phyloP scores from a whole-genome alignment of 148 eudicot species.

The Pouteria glomerata region DNA sequence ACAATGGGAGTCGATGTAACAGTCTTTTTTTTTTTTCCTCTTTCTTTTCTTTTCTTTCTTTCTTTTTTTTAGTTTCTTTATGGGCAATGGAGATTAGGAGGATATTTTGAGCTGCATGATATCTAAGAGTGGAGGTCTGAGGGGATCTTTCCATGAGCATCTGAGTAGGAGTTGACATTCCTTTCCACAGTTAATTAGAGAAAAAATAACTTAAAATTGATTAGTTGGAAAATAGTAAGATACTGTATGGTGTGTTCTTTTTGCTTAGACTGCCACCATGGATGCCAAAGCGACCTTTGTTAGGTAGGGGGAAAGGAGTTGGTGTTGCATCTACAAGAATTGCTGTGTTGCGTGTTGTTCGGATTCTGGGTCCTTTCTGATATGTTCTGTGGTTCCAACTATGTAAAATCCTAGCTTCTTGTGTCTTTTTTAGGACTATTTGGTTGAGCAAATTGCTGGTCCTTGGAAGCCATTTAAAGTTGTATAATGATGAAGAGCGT shows the following conservation, averaged over 20 bases:
- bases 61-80: no score
- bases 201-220: no score
- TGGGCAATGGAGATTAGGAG: background rate
- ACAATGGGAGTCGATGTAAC: background rate
- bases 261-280: background rate
- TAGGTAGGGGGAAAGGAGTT: background rate
- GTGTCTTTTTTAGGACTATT: background rate
- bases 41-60: no score
- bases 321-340: no score
- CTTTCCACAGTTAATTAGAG: background rate
- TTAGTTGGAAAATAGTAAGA: no score
- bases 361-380: no score
- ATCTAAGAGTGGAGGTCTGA: background rate
- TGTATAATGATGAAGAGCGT: background rate
- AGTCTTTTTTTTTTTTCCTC: background rate
- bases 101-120: background rate
- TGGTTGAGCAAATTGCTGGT: background rate
- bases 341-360: no score
- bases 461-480: background rate
- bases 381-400: no score
- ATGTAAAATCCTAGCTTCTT: no score
- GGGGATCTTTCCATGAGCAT: background rate
- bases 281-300: background rate
- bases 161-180: background rate
- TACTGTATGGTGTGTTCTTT: conserved; percentile 3